Base-by-base conservation (phyloP, 768 basidiomycete species). In the Tulasnella sp. region DNA sequence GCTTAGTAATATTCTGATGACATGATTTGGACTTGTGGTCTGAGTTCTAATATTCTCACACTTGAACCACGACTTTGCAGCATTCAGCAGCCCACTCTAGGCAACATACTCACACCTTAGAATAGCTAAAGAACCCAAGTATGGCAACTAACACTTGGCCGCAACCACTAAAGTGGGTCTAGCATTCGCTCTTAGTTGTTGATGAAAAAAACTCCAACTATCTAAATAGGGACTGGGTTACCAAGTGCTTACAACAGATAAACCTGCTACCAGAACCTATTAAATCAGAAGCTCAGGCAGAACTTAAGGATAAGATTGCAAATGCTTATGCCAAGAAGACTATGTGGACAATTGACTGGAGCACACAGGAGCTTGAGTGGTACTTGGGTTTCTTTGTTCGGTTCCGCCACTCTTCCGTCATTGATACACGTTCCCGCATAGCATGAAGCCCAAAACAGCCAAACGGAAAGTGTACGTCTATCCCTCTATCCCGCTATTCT, bases 291-390 rank as follows among this genome's bases (percentile, higher is more conserved):
- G 92, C 92, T 19, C 88, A 91, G 62, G 75, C 83, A 54, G 95
- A 99, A 72, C 69, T 99, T 63, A 91, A 90, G 77, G 77, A 86
- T 79, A 84, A 90, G 75, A 95, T 99, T 66, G 83, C 85, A 76
- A 78, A 90, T 59, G 81, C 90, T 66, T 93, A 88, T 69, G 73
- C 78, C 56, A 73, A 78, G 62, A 80, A 85, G 63, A 76, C 83
- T 1, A 72, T 98, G 22, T 83, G 86, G 78, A 84, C 86, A n/a
- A 93, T 84, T 52, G 89, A 98, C 65, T 99, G 95, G 95, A 69
- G 74, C 8, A 81, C 76, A 28, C 76, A 91, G 29, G 84, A 93
- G 66, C 71, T 99, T 49, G 74, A 87, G 71, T 84, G 83, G 92
- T 50, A n/a, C 35, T 7, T 50, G 48, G 50, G 45, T 52, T 20